Percentiles rank a stretch among this genome's conserved stretches.
Conservation (phyloP, 2,329 filamentous ascomycete genomes). For the Pseudogymnoascus sp. region DNA sequence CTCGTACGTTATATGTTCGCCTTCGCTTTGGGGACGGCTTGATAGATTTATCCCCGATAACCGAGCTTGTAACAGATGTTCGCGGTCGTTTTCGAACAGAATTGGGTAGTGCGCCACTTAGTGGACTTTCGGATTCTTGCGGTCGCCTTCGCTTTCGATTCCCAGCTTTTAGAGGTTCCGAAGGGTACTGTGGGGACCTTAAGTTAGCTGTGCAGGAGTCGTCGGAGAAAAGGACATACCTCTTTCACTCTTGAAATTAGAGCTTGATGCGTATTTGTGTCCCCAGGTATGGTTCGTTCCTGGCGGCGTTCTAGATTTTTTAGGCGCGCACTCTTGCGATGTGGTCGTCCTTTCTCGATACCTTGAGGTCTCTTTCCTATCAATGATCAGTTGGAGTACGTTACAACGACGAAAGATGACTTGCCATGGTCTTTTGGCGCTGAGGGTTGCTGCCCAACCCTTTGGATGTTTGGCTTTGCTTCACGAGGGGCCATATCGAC, state of each 20-base stretch:
- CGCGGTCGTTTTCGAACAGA: no score
- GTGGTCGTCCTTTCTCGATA: constrained; percentile 22
- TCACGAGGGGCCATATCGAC: constrained; percentile 22
- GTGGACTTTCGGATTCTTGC: constrained; percentile 16
- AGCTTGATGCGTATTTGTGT: constrained; percentile 14
- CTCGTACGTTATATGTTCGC: no score
- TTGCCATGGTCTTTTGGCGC: constrained; percentile 22
- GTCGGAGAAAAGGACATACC: constrained; percentile 15
- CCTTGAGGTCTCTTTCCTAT: constrained; percentile 23
- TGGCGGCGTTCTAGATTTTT: constrained; percentile 10
- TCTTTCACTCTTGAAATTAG: constrained; percentile 12
- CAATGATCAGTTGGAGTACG: constrained; percentile 22
- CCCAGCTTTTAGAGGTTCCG: constrained; percentile 19
- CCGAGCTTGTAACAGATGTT: no score
- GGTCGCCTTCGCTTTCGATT: constrained; percentile 20
- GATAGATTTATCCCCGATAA: background rate
- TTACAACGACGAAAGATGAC: constrained; percentile 16
- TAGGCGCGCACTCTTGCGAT: constrained; percentile 21
- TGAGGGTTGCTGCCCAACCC: constrained; percentile 20
- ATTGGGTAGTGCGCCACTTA: background rate
- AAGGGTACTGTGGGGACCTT: background rate
- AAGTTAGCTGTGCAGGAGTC: constrained; percentile 21
- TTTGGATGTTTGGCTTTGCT: constrained; percentile 24
- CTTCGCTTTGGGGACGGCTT: constrained; percentile 20
- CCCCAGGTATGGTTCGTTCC: constrained; percentile 18